Base-by-base conservation (phyloP, 805 yeast genomes). In the Teunomyces funiuensis region DNA sequence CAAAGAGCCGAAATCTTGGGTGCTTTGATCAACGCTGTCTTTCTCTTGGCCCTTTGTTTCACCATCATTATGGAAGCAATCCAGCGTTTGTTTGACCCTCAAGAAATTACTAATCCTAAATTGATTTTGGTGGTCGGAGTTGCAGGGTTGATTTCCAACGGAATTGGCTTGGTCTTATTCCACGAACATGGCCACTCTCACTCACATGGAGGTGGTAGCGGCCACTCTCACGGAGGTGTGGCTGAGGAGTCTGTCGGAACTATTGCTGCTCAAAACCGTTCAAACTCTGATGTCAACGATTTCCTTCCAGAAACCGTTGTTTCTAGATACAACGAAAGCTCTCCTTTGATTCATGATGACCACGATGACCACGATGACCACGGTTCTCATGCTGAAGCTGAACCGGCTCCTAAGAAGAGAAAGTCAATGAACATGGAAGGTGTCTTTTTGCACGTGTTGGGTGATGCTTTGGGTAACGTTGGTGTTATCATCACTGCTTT, bases 1-100 rank as follows among this genome's bases (percentile, higher is more conserved):
- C 95, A 91, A 63, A 76, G 99, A 52, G 98, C 98, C 4, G 99
- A 91, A 64, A 90, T 91, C 40, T 73, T 91, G 46, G 99, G 99
- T 42, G 99, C 98, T 6, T 74, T 91, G 45, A 79, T 91, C 51
- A 91, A 91, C 58, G 97, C 97, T 2, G 97, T 93, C 7, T 93
- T 93, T 54, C 64, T 91, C 50, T 72, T 93, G 50, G 98, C 98
- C 1, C 74, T 91, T 47, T 91, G 99, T 60, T 83, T 93, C 57
- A 83, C 97, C 22, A 93, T 91, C 50, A 78, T 87, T 52, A 81
- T 93, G 47, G 99, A 91, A 65, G 97, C 98, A 5, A 66, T 91
- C 44, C 97, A 90, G 66, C 77, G 99, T 58, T 79, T 91, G 49
- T 71, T 91, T 39, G 79, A 80, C 51, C 96, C 96, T 2, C 89